Base-by-base conservation (phyloP, 257 asterid genomes). In the Ajuga chamaepitys region DNA sequence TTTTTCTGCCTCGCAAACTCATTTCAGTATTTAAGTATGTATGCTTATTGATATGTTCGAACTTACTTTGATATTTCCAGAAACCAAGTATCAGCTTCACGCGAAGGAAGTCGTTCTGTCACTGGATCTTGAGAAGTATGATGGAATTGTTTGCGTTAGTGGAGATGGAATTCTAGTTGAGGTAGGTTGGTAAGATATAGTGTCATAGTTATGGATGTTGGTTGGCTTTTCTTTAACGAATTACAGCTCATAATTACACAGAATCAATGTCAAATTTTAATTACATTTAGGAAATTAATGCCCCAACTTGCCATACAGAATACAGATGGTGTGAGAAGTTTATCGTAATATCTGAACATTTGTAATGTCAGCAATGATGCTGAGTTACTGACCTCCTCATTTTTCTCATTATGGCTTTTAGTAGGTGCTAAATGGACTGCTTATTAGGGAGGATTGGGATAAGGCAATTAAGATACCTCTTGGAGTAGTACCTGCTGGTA, bases 351-450 rank as follows among this genome's bases (percentile, higher is more conserved):
- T 56, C 35, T 63, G 37, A 30, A 4, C 34, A 2, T 5, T 28
- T 1, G 54, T 65, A 57, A 50, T 34, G 21, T n/a, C 64, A 34
- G 54, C 4, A 45, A 20, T 62, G 20, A 42, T 48, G 53, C 62
- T 64, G 80, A 75, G 20, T 35, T 48, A 47, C 62, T 64, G 80
- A 75, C 66, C 67, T 67, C 42, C 68, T 30, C 44, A 38, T 10
- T 67, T 66, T 73, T 50, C 54, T 62, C 58, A 20, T 70, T 74
- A 64, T 24, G 62, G 68, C 55, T 77, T 78, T 75, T 85, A 82
- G 84, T 87, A 93, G 99, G 96, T 89, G 59, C 77, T 93, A 47
- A 93, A 89, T 75, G 99, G 99, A 76, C 82, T 93, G 82, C 99
- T 93, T 22, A 71, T 70, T 59, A 83, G 99, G 89, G 82, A 82